Conservation (phyloP, 257 asterid genomes). For the Solanum verrucosum region DNA sequence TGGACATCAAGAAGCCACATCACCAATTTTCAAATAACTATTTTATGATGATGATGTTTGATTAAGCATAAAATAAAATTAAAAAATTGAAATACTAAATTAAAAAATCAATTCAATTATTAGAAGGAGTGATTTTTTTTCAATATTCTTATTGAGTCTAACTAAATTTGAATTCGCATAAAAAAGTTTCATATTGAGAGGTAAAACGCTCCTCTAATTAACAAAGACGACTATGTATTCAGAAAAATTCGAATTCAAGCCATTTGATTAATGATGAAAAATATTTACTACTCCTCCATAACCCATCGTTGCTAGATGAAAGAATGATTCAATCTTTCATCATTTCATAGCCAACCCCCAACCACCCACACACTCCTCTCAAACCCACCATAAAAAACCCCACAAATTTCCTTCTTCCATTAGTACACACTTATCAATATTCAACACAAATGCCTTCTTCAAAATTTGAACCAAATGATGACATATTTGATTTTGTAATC, state of each 20-base stretch:
- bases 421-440: background rate
- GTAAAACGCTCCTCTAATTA: no score
- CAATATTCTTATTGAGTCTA: rapidly evolving
- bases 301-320: no score
- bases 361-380: background rate
- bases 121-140: no score
- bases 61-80: background rate
- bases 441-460: background rate
- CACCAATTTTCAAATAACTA: background rate
- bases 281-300: rapidly evolving
- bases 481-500: conserved; percentile 27
- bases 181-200: no score
- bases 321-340: no score
- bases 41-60: background rate
- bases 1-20: background rate
- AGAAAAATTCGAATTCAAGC: rapidly evolving
- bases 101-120: no score
- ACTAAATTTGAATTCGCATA: no score
- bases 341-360: no score
- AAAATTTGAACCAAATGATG: background rate
- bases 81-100: no score
- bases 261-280: no score
- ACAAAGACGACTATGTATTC: no score
- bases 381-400: background rate
- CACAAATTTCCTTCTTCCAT: background rate